Evolutionary conservation across 2,329 filamentous ascomycete genomes (phyloP), one percentile per base, ranked within the genome.

Genomic region (Ophiobolus disseminans): DNA sequence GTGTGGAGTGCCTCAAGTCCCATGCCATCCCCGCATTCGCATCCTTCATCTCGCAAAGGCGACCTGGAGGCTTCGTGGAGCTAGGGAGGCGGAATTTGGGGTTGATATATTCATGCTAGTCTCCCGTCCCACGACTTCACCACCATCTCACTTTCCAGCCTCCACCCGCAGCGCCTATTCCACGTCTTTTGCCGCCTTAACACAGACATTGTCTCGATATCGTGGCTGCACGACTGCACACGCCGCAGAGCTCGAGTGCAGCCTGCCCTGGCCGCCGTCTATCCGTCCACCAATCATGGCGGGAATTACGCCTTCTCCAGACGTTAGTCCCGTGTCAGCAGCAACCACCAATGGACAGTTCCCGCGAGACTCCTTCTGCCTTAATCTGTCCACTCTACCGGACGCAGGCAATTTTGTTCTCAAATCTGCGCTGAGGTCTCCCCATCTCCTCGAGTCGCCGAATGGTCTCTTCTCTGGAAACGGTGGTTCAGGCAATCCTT

Each of bases 301-400:
- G 17, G 63, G 53, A 44, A 63, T 72, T 43, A 73, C 71, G 54
- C 72, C 70, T 50, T 73, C 72, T 60, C 70, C 72, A 72, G 71
- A 74, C 53, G 66, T 73, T 67, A 73, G 71, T 70, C 72, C 72
- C 63, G 64, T 73, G 69, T 74, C 72, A 71, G 71, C 71, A 61
- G 69, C 69, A 45, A 71, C 69, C 42, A 70, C 68, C 64, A 73
- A 71, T 68, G 64, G 68, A 48, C 68, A 63, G 16, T 73, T 72
- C 40, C 67, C 68, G 53, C 65, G 60, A 53, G 72, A 74, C 54
- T 69, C 69, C 34, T 74, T 74, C 60, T 71, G 65, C 62, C 72
- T 74, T 62, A 72, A 69, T 58, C 68, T 74, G 46, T 70, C 67
- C 57, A 62, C 68, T 55, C 42, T 74, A 45, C 69, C 71, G 48